Conservation (phyloP, 495 filamentous ascomycete genomes). For the Hypoxylon perforatum region DNA sequence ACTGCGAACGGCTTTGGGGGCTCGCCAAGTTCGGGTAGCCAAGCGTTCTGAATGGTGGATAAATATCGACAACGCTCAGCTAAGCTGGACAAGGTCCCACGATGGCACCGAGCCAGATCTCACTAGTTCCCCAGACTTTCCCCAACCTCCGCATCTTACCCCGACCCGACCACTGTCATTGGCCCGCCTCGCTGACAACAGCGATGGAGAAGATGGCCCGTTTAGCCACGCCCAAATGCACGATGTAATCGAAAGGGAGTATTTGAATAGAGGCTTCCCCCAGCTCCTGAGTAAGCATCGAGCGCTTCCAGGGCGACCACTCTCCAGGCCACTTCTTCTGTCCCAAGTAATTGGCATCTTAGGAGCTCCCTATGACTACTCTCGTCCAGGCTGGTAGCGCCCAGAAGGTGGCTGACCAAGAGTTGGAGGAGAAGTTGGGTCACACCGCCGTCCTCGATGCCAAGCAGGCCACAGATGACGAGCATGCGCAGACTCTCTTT, state of each 20-base stretch:
- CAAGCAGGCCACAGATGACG: constrained; percentile 44
- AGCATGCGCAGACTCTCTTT: constrained; percentile 51
- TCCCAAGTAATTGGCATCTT: not conserved
- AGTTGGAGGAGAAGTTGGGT: constrained; percentile 45
- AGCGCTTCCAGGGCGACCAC: not conserved
- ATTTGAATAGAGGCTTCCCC: not conserved
- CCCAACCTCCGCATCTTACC: constrained; percentile 25
- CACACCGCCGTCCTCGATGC: constrained; percentile 42
- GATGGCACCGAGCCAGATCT: constrained; percentile 9
- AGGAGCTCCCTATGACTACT: constrained; percentile 22
- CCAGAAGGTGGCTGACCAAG: constrained; percentile 42
- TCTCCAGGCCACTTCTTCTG: not conserved
- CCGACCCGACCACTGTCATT: constrained; percentile 1
- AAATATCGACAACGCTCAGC: constrained; percentile 9
- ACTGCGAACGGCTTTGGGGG: not conserved
- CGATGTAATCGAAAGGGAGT: not conserved
- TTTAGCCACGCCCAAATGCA: not conserved
- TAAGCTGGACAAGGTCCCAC: constrained; percentile 3
- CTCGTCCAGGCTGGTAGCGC: constrained; percentile 19
- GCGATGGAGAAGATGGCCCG: not conserved
- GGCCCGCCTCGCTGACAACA: not conserved
- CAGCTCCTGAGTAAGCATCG: not conserved
- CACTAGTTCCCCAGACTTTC: constrained; percentile 29
- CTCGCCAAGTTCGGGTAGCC: not conserved
- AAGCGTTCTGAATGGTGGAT: constrained; percentile 27